Conservation (phyloP, 371 early-diverging fungal genomes). For the Catenaria anguillulae region DNA sequence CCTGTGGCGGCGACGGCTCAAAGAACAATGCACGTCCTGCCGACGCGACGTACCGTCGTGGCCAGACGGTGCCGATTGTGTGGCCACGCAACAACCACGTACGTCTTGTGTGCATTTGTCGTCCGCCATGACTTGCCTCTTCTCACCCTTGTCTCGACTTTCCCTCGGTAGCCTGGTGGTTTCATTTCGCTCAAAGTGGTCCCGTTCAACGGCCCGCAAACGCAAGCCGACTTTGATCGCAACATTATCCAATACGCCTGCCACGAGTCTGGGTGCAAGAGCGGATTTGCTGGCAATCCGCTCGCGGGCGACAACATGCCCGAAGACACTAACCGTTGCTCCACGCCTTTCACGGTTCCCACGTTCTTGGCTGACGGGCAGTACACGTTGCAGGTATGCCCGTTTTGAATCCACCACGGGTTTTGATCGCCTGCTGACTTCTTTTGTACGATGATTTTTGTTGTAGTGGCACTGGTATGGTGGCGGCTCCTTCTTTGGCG, state of each 20-base stretch:
- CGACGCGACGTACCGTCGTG: too few relatives aligned
- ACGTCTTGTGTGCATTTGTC: too few relatives aligned
- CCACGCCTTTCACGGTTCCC: conserved; percentile 31
- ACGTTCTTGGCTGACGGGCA: conserved; percentile 30
- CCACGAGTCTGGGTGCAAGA: conserved; percentile 37
- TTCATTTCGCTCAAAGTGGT: conserved; percentile 40
- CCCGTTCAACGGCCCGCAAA: conserved; percentile 33
- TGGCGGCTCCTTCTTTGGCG: conserved; percentile 31
- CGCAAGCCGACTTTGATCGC: conserved; percentile 30
- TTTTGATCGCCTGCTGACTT: too few relatives aligned
- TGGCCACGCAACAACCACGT: too few relatives aligned
- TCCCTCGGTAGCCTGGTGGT: conserved; percentile 39
- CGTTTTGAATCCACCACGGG: too few relatives aligned
- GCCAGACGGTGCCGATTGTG: too few relatives aligned
- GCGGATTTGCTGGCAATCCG: conserved; percentile 25
- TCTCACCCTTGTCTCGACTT: too few relatives aligned
- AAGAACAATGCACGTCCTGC: too few relatives aligned
- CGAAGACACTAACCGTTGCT: conserved; percentile 24
- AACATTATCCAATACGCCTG: conserved; percentile 33
- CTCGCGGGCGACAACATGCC: conserved; percentile 20
- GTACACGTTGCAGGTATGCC: conserved; percentile 37
- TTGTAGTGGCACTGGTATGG: too few relatives aligned
- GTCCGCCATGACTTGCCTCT: too few relatives aligned
- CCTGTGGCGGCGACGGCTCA: too few relatives aligned
- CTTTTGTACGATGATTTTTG: too few relatives aligned